Conservation (phyloP, 352 stramenopile species). For the Globisporangium acanthophoron region DNA sequence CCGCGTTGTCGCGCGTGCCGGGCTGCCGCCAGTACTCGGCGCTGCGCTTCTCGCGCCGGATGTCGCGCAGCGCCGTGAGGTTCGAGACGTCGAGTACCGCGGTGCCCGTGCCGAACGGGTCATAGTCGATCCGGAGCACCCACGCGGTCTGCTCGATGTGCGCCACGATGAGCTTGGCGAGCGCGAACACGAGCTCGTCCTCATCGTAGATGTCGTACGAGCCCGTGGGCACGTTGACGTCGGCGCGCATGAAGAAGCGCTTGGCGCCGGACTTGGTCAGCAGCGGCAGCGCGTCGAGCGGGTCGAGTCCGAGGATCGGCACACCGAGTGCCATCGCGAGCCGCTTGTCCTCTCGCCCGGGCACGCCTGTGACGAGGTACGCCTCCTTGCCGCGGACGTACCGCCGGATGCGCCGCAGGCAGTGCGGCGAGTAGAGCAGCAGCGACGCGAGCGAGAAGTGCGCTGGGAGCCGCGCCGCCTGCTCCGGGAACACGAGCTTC, state of each 20-base stretch:
- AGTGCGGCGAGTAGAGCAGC: constrained; percentile 82
- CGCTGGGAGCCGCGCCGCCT: constrained; percentile 66
- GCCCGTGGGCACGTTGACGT: constrained; percentile 83
- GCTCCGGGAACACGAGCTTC: constrained; percentile 82
- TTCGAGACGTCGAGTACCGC: constrained; percentile 61
- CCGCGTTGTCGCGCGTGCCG: constrained; percentile 49
- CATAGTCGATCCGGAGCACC: constrained; percentile 81
- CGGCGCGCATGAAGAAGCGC: constrained; percentile 70
- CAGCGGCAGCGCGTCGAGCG: constrained; percentile 38
- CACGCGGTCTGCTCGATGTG: constrained; percentile 77
- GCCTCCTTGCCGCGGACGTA: constrained; percentile 56
- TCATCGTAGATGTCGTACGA: constrained; percentile 89
- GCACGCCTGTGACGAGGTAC: constrained; percentile 71
- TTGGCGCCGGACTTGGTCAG: constrained; percentile 79
- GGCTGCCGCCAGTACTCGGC: constrained; percentile 71
- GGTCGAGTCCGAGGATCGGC: constrained; percentile 65
- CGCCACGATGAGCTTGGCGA: constrained; percentile 83
- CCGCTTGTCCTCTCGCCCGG: constrained; percentile 73
- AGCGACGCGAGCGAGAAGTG: constrained; percentile 81
- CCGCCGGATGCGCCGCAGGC: constrained; percentile 56
- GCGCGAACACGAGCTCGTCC: constrained; percentile 73
- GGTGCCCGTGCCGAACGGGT: constrained; percentile 56
- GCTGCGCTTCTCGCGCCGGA: constrained; percentile 57
- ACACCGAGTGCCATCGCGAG: constrained; percentile 74
- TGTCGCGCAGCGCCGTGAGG: constrained; percentile 47